phyloP scores from a whole-genome alignment of 805 yeast genomes.

The Cyberlindnera xylosilytica region DNA sequence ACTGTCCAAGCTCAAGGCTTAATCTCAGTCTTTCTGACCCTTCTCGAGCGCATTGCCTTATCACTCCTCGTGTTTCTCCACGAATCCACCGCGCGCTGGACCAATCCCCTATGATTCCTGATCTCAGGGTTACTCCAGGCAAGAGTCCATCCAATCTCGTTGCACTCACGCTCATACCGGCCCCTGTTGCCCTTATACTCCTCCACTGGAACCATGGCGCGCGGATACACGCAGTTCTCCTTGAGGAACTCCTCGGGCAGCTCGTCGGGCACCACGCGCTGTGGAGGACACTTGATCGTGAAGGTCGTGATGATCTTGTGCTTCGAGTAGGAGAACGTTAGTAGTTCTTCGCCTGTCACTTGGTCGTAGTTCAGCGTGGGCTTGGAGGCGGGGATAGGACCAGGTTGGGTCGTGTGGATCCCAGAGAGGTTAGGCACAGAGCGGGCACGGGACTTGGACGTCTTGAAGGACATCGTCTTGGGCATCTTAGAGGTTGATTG shows the following conservation, averaged over 20 bases:
- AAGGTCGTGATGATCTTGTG: slow-evolving; percentile 29
- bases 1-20: too few relatives aligned
- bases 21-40: slow-evolving; percentile 32
- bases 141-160: slow-evolving; percentile 47
- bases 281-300: slow-evolving; percentile 23
- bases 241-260: slow-evolving; percentile 32
- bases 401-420: slow-evolving; percentile 28
- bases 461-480: slow-evolving; percentile 5
- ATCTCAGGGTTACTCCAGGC: slow-evolving; percentile 40
- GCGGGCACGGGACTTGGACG: slow-evolving; percentile 11
- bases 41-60: slow-evolving; percentile 35
- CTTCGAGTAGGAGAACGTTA: slow-evolving; percentile 31
- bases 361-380: slow-evolving; percentile 25
- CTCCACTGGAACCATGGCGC: slow-evolving; percentile 42
- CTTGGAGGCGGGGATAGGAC: slow-evolving; percentile 33
- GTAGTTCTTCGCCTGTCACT: slow-evolving; percentile 28
- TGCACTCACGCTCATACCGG: slow-evolving; percentile 45
- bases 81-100: slow-evolving; percentile 50
- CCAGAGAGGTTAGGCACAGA: slow-evolving; percentile 16
- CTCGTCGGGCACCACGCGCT: slow-evolving; percentile 8
- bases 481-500: neutral
- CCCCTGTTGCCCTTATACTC: slow-evolving; percentile 44
- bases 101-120: slow-evolving; percentile 42
- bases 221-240: slow-evolving; percentile 45
- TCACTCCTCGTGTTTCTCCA: slow-evolving; percentile 48